Percentiles rank a stretch among this genome's conserved stretches.
phyloP scores from a whole-genome alignment of 2,329 filamentous ascomycete species.

The Xylariales sp. region DNA sequence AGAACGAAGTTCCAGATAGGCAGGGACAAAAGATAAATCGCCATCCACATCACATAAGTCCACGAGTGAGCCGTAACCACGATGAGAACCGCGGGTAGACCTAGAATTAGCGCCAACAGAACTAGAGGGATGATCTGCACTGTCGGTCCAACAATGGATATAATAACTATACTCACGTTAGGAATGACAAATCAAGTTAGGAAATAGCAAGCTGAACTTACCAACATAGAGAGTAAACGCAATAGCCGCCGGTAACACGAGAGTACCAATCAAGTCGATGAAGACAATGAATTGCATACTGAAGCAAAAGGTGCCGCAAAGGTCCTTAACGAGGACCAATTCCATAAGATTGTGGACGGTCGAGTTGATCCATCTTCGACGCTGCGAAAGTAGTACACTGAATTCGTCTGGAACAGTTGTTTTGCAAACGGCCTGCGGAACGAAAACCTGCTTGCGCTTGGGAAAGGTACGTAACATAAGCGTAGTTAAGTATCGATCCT shows the following conservation, averaged over 20 bases:
- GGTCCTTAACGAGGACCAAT: constrained; percentile 90
- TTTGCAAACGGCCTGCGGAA: constrained; percentile 98
- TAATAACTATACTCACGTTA: constrained; percentile 71
- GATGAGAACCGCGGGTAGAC: constrained; percentile 91
- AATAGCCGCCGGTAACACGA: constrained; percentile 95
- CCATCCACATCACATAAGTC: constrained; percentile 96
- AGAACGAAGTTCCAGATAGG: constrained; percentile 98
- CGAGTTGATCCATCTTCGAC: constrained; percentile 98
- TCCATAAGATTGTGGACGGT: constrained; percentile 99
- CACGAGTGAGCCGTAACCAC: constrained; percentile 92
- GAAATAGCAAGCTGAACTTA: constrained; percentile 61
- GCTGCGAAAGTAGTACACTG: constrained; percentile 90
- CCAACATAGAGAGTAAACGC: constrained; percentile 96
- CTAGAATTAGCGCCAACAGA: constrained; percentile 88
- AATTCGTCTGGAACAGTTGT: constrained; percentile 95
- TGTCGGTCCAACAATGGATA: constrained; percentile 80
- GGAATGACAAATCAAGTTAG: constrained; percentile 10
- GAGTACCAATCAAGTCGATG: constrained; percentile 92
- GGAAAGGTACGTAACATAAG: constrained; percentile 99
- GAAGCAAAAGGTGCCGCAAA: constrained; percentile 99
- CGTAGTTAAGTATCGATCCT: constrained; percentile 96
- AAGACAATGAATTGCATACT: constrained; percentile 99
- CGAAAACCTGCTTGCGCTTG: constrained; percentile 98
- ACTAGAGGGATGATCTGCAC: constrained; percentile 92
- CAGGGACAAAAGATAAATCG: constrained; percentile 91